A percentile compares a stretch with the other conserved stretches of the same genome.
phyloP scores from a whole-genome alignment of 352 stramenopile species.

The Globisporangium lucens region DNA sequence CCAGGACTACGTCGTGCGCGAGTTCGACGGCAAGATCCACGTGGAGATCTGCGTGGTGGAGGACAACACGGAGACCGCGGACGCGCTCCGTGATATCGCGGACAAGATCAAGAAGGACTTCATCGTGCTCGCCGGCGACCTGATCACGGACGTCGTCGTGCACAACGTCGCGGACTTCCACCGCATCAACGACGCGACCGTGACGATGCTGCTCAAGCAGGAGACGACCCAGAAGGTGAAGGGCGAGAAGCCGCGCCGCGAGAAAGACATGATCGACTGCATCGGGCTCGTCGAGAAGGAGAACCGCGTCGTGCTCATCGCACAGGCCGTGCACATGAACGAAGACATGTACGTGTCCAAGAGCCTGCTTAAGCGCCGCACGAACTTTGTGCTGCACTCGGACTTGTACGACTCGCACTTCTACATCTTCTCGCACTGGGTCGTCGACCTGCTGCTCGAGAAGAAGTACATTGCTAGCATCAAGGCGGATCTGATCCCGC shows the following conservation, averaged over 20 bases:
- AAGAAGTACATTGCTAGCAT: conserved; percentile 87
- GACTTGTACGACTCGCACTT: conserved; percentile 82
- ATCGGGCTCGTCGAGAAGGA: conserved; percentile 68
- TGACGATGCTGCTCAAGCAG: conserved; percentile 81
- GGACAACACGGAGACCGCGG: conserved; percentile 70
- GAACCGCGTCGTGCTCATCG: conserved; percentile 65
- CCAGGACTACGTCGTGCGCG: conserved; percentile 74
- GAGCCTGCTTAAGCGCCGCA: conserved; percentile 67
- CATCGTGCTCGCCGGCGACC: conserved; percentile 74
- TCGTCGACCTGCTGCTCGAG: conserved; percentile 69
- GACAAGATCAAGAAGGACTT: conserved; percentile 84
- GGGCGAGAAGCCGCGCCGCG: conserved; percentile 65
- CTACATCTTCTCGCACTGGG: conserved; percentile 86
- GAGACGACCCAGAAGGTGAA: conserved; percentile 43
- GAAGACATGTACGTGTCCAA: conserved; percentile 80
- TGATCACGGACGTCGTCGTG: conserved; percentile 77
- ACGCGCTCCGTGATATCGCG: conserved; percentile 62
- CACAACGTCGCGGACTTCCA: conserved; percentile 82
- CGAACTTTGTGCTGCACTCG: conserved; percentile 71
- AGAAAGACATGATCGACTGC: conserved; percentile 84
- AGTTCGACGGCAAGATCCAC: conserved; percentile 81
- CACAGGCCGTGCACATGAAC: conserved; percentile 77
- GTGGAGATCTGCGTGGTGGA: conserved; percentile 71
- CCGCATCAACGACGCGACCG: conserved; percentile 76
- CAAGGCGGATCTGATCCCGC: conserved; percentile 76